Percentiles rank a stretch among this genome's conserved stretches.
These are phyloP conservation scores for Saprolegnia diclina DNA, from an alignment of 352 stramenopile species.

Conservation along the genomic window DNA sequence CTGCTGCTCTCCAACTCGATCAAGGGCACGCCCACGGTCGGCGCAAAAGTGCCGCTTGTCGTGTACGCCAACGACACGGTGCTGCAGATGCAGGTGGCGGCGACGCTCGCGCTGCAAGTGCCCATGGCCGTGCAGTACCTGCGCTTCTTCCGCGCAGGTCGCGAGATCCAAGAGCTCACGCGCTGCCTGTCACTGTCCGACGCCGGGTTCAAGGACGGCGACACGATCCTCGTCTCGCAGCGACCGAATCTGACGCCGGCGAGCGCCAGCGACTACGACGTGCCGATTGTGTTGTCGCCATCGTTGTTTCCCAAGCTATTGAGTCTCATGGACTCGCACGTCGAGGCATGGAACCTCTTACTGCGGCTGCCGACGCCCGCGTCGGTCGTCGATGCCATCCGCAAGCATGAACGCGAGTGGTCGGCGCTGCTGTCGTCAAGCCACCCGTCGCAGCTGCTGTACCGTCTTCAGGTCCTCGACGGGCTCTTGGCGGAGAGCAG, in stretches of 20 bases:
- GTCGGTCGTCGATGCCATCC: slow-evolving; percentile 9
- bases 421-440: neutral
- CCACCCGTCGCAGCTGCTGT: slow-evolving; percentile 15
- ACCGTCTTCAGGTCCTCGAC: slow-evolving; percentile 24
- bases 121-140: slow-evolving; percentile 16
- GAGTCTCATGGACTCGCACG: slow-evolving; percentile 18
- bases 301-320: neutral
- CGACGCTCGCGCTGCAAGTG: neutral
- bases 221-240: slow-evolving; percentile 25
- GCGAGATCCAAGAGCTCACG: slow-evolving; percentile 25
- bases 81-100: slow-evolving; percentile 25
- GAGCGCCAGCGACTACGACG: neutral
- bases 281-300: slow-evolving; percentile 16
- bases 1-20: slow-evolving; percentile 25
- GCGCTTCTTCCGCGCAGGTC: slow-evolving; percentile 24
- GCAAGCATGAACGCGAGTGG: slow-evolving; percentile 11
- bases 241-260: slow-evolving; percentile 13
- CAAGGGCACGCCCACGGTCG: slow-evolving; percentile 22
- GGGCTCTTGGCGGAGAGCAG: neutral
- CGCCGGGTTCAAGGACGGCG: slow-evolving; percentile 27
- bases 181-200: slow-evolving; percentile 20
- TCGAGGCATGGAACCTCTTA: slow-evolving; percentile 22
- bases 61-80: slow-evolving; percentile 27
- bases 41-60: slow-evolving; percentile 11
- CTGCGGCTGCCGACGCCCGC: slow-evolving; percentile 18